Evolutionary conservation across 352 stramenopile genomes (phyloP).

Genomic region (Globisporangium echinulatum): DNA sequence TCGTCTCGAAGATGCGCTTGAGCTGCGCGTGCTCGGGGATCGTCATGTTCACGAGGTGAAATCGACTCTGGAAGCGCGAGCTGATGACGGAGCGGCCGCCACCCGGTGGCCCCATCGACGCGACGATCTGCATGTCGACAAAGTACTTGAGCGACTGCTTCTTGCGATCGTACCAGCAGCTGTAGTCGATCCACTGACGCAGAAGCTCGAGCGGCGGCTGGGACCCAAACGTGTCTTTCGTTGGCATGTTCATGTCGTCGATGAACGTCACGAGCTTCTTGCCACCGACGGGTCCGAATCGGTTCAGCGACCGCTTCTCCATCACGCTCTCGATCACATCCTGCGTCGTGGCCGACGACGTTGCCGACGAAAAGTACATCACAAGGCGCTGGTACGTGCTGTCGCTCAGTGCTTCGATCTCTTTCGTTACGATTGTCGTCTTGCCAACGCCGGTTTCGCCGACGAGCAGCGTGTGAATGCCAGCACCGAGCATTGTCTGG

Average conservation of each 20-base stretch:
- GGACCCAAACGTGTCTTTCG: slow-evolving; percentile 87
- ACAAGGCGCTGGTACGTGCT: slow-evolving; percentile 56
- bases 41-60: slow-evolving; percentile 90
- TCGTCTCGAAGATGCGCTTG: slow-evolving; percentile 86
- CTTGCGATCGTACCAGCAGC: slow-evolving; percentile 89
- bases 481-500: slow-evolving; percentile 65
- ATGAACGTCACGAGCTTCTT: slow-evolving; percentile 91
- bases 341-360: slow-evolving; percentile 80
- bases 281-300: slow-evolving; percentile 79
- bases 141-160: slow-evolving; percentile 91
- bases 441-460: slow-evolving; percentile 89
- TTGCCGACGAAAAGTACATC: slow-evolving; percentile 90
- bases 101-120: slow-evolving; percentile 83
- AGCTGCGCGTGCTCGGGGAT: slow-evolving; percentile 79
- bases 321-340: slow-evolving; percentile 89
- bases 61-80: slow-evolving; percentile 86
- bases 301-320: slow-evolving; percentile 87
- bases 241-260: slow-evolving; percentile 92
- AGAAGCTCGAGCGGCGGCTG: slow-evolving; percentile 89
- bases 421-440: slow-evolving; percentile 77
- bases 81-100: slow-evolving; percentile 86
- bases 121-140: slow-evolving; percentile 87
- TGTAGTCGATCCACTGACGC: slow-evolving; percentile 90
- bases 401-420: slow-evolving; percentile 77
- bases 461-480: slow-evolving; percentile 83